These are phyloP conservation scores for Gamarada debralockiae DNA, from an alignment of 495 filamentous ascomycete species.

Conservation along the genomic window DNA sequence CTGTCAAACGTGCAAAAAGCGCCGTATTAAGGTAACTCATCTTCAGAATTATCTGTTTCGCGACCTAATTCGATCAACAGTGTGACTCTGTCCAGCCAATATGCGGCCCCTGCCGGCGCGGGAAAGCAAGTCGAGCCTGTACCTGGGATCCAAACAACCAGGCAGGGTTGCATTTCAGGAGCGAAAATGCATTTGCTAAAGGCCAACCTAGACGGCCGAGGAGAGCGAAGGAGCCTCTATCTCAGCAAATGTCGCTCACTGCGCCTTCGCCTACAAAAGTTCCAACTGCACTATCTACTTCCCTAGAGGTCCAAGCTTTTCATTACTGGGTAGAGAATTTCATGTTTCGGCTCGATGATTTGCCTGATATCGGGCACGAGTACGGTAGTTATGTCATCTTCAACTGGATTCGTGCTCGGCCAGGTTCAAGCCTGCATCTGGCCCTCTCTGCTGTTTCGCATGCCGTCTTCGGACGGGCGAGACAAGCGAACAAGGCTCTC, in stretches of 20 bases:
- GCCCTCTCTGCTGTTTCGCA: constrained; percentile 29
- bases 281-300: too few relatives aligned
- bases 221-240: not conserved
- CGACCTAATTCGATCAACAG: constrained; percentile 5
- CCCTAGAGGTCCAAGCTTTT: too few relatives aligned
- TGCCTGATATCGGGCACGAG: constrained; percentile 21
- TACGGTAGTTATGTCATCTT: constrained; percentile 21
- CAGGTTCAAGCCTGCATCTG: constrained; percentile 26
- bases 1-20: constrained; percentile 1
- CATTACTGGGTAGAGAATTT: too few relatives aligned
- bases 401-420: constrained; percentile 12
- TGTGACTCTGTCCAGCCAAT: constrained; percentile 22
- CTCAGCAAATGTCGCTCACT: not conserved
- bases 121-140: constrained; percentile 26
- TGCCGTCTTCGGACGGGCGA: constrained; percentile 26
- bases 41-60: not conserved
- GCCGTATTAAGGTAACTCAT: not conserved
- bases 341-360: not conserved
- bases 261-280: not conserved
- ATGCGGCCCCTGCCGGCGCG: constrained; percentile 26
- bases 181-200: constrained; percentile 32
- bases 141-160: constrained; percentile 27
- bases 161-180: constrained; percentile 27
- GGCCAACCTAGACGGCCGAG: constrained; percentile 28
- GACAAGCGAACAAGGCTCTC: constrained; percentile 8